phyloP scores from a whole-genome alignment of 768 basidiomycete genomes.

The Mycena belliarum region DNA sequence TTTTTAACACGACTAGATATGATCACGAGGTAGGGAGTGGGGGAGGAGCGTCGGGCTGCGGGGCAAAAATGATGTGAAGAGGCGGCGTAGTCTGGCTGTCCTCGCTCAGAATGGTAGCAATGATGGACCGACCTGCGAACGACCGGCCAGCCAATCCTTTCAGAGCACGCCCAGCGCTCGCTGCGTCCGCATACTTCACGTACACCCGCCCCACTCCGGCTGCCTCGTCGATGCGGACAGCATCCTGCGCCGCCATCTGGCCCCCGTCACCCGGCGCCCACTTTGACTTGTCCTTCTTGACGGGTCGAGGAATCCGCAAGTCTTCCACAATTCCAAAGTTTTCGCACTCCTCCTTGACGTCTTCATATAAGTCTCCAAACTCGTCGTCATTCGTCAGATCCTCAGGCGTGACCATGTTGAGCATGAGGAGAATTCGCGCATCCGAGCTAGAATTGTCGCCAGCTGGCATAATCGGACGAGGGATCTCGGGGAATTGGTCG shows the following conservation, averaged over 20 bases:
- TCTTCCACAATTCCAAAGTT: slow-evolving; percentile 83
- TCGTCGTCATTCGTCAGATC: slow-evolving; percentile 90
- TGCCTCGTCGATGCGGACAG: slow-evolving; percentile 78
- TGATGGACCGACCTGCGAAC: slow-evolving; percentile 84
- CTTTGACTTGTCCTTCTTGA: slow-evolving; percentile 82
- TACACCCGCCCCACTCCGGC: slow-evolving; percentile 95
- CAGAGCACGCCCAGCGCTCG: slow-evolving; percentile 69
- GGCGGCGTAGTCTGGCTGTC: slow-evolving; percentile 87
- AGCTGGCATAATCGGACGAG: slow-evolving; percentile 86
- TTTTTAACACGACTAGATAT: slow-evolving; percentile 8
- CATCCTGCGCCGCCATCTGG: slow-evolving; percentile 62
- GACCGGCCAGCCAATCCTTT: slow-evolving; percentile 88
- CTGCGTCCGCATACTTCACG: slow-evolving; percentile 75
- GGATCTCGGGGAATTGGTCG: slow-evolving; percentile 81
- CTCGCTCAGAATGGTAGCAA: slow-evolving; percentile 80
- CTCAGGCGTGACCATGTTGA: slow-evolving; percentile 97
- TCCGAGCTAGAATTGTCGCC: slow-evolving; percentile 61
- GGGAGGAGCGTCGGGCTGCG: slow-evolving; percentile 80
- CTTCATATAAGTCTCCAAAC: slow-evolving; percentile 92
- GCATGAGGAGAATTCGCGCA: slow-evolving; percentile 89
- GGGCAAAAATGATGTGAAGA: slow-evolving; percentile 79
- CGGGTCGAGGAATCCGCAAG: slow-evolving; percentile 84
- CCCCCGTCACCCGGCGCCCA: slow-evolving; percentile 68
- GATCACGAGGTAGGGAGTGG: slow-evolving; percentile 59
- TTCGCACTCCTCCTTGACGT: slow-evolving; percentile 87